These are phyloP conservation scores for Botrytis aclada DNA, from an alignment of 2,329 filamentous ascomycete genomes.

Conservation along the genomic window DNA sequence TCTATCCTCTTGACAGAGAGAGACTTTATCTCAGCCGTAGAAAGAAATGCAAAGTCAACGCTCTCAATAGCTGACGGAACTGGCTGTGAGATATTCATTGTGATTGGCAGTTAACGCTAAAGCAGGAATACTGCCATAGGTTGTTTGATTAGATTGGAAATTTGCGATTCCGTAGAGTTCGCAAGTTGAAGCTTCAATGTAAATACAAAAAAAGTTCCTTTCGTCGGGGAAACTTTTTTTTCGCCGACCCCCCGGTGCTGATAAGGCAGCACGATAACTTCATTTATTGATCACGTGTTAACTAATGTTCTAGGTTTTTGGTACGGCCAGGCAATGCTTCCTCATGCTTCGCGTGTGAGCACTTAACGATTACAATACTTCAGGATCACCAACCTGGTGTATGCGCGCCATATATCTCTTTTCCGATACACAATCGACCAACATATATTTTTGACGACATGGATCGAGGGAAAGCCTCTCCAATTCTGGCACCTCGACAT, in stretches of 20 bases:
- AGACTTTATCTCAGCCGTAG: constrained; percentile 75
- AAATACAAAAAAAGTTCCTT: constrained; percentile 17
- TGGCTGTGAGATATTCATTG: constrained; percentile 75
- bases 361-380: not conserved
- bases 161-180: constrained; percentile 1
- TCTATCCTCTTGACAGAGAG: constrained; percentile 94
- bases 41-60: constrained; percentile 87
- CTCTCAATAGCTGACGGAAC: constrained; percentile 78
- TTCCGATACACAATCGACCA: not conserved
- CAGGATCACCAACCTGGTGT: not conserved
- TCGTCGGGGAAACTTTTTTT: constrained; percentile 17
- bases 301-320: not conserved
- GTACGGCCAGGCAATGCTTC: not conserved
- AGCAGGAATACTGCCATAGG: constrained; percentile 20
- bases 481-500: constrained; percentile 54
- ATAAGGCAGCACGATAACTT: constrained; percentile 14
- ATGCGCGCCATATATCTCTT: not conserved
- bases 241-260: constrained; percentile 12
- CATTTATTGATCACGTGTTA: not conserved
- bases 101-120: constrained; percentile 25
- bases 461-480: constrained; percentile 50
- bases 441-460: constrained; percentile 37
- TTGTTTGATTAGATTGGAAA: constrained; percentile 8
- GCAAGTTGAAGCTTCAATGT: constrained; percentile 11
- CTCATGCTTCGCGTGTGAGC: not conserved